phyloP scores from a whole-genome alignment of 495 filamentous ascomycete genomes.

The Aspergillus hancockii region DNA sequence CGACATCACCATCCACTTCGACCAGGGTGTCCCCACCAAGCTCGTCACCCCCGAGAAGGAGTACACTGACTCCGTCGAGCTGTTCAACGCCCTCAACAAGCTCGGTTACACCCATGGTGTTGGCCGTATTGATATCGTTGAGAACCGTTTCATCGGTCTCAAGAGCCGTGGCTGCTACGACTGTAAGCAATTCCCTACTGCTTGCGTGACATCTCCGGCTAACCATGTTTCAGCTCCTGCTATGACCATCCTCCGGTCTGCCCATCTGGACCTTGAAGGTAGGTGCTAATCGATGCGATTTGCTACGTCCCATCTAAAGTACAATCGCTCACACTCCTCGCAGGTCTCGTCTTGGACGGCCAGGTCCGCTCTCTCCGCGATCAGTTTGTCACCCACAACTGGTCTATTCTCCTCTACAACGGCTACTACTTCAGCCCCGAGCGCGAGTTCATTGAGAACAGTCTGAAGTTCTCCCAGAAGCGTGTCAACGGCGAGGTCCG shows the following conservation, averaged over 20 bases:
- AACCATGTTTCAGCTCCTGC: constrained; percentile 50
- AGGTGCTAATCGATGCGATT: constrained; percentile 20
- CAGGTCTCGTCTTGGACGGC: constrained; percentile 83
- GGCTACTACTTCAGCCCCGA: constrained; percentile 69
- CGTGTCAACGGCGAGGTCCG: constrained; percentile 70
- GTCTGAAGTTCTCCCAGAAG: constrained; percentile 67
- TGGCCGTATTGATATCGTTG: constrained; percentile 87
- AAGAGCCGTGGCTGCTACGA: constrained; percentile 95
- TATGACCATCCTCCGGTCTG: constrained; percentile 71
- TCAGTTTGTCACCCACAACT: constrained; percentile 72
- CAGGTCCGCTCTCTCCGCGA: constrained; percentile 84
- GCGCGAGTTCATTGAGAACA: constrained; percentile 75
- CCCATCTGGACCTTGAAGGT: constrained; percentile 56
- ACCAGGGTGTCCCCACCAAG: constrained; percentile 81
- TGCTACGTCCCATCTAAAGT: too few species aligned
- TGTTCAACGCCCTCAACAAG: constrained; percentile 78
- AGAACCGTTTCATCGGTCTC: constrained; percentile 84
- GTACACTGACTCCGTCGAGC: constrained; percentile 71
- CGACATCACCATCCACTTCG: constrained; percentile 78
- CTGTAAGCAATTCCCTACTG: constrained; percentile 3
- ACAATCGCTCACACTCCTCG: constrained; percentile 58
- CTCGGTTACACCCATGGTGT: constrained; percentile 78
- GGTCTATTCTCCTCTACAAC: constrained; percentile 47
- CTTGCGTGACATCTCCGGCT: not conserved
- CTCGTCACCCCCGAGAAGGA: constrained; percentile 63